Evolutionary conservation across 257 asterid genomes (phyloP).

Genomic region (Ligustrum vulgare): DNA sequence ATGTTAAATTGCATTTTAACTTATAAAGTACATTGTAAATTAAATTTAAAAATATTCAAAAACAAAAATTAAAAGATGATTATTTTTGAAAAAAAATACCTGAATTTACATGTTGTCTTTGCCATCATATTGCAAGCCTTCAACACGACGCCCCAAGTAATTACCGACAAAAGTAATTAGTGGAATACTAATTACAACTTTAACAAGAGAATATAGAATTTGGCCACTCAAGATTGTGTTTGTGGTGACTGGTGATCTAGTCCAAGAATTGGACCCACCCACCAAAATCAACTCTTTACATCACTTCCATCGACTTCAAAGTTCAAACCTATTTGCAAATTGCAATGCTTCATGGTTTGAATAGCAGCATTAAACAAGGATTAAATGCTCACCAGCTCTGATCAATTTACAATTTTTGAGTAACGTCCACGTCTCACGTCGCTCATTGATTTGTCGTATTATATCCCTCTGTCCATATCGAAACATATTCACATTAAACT

Average conservation of each 20-base stretch:
- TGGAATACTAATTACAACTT: background rate
- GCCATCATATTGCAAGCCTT: background rate
- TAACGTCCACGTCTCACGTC: no score
- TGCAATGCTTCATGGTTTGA: background rate
- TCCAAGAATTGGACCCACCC: background rate
- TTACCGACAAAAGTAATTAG: background rate
- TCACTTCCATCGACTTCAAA: background rate
- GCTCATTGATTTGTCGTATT: no score
- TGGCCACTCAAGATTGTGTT: background rate
- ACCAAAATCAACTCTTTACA: background rate
- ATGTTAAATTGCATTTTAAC: background rate
- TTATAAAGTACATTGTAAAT: no score
- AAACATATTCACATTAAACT: no score
- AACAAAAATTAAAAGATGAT: background rate
- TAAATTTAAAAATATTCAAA: no score
- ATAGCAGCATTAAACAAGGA: background rate
- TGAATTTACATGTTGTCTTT: background rate
- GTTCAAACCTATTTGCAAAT: background rate
- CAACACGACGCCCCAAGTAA: background rate
- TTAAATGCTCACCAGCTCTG: no score
- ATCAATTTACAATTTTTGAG: no score
- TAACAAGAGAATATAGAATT: background rate
- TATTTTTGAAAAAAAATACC: background rate
- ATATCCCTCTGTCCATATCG: no score
- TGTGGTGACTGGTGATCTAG: no score